Evolutionary conservation across 768 basidiomycete species (phyloP).

Genomic region (Cytidiella melzeri): DNA sequence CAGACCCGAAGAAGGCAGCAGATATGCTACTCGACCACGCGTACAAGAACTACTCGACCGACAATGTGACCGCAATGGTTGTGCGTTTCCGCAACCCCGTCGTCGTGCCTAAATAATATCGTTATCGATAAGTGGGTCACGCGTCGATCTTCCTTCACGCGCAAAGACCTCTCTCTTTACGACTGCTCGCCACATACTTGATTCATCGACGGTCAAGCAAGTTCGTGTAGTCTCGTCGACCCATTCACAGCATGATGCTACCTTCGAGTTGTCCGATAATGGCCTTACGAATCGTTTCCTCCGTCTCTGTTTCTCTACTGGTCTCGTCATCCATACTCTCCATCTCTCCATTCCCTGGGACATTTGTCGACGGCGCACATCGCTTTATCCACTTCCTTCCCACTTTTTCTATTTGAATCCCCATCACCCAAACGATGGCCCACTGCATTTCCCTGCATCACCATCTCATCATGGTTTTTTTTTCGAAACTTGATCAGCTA

Average conservation of each 20-base stretch:
- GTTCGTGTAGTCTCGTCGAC: background rate
- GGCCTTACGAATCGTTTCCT: background rate
- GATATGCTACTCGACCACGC: conserved; percentile 75
- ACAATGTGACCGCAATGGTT: conserved; percentile 91
- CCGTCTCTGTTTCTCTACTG: background rate
- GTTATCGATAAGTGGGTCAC: background rate
- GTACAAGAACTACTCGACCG: conserved; percentile 81
- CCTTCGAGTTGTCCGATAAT: background rate
- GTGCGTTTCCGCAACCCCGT: conserved; percentile 63
- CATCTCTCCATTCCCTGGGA: background rate
- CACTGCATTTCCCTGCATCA: no score
- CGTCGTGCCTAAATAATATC: background rate
- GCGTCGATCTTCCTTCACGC: background rate
- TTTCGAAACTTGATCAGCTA: no score
- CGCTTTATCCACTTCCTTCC: background rate
- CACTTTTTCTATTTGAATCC: background rate
- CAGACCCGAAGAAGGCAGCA: conserved; percentile 81
- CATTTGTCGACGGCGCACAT: background rate
- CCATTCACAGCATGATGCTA: background rate
- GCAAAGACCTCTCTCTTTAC: background rate
- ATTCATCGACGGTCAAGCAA: background rate
- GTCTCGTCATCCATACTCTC: no score
- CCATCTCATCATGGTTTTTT: no score
- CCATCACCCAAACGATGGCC: no score
- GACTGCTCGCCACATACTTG: no score